Percentiles rank a stretch among this genome's conserved stretches.
Conservation (phyloP, 2,329 filamentous ascomycete species). For the Tolypocladium pustulatum region DNA sequence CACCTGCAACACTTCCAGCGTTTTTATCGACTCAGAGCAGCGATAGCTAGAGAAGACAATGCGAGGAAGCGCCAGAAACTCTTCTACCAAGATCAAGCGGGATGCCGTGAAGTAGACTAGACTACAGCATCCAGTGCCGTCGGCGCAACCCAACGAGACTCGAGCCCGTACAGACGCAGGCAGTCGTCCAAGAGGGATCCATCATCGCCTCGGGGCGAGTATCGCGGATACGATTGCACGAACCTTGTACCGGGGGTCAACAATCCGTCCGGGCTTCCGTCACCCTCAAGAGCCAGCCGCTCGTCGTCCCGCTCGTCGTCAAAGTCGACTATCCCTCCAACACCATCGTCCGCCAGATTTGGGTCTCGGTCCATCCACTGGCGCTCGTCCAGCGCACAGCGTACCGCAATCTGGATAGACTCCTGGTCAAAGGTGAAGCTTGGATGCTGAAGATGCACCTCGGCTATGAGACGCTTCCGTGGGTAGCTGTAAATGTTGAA, state of each 20-base stretch:
- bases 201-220: conserved; percentile 30
- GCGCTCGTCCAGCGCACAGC: conserved; percentile 27
- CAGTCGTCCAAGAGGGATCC: conserved; percentile 21
- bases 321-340: conserved; percentile 31
- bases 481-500: conserved; percentile 34
- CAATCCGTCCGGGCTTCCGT: conserved; percentile 26
- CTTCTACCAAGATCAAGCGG: background rate
- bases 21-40: background rate
- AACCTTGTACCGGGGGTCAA: conserved; percentile 19
- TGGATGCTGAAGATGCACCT: conserved; percentile 28
- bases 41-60: background rate
- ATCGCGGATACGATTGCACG: conserved; percentile 20
- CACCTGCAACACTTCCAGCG: background rate
- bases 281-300: conserved; percentile 16
- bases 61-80: background rate
- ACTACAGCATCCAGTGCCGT: background rate
- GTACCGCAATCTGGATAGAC: conserved; percentile 28
- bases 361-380: conserved; percentile 20
- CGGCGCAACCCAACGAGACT: conserved; percentile 9
- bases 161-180: conserved; percentile 8
- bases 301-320: conserved; percentile 25
- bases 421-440: conserved; percentile 34
- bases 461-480: conserved; percentile 31
- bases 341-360: conserved; percentile 20
- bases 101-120: background rate